phyloP scores from a whole-genome alignment of 192 early-diverging fungal genomes.

The Spizellomyces punctatus region DNA sequence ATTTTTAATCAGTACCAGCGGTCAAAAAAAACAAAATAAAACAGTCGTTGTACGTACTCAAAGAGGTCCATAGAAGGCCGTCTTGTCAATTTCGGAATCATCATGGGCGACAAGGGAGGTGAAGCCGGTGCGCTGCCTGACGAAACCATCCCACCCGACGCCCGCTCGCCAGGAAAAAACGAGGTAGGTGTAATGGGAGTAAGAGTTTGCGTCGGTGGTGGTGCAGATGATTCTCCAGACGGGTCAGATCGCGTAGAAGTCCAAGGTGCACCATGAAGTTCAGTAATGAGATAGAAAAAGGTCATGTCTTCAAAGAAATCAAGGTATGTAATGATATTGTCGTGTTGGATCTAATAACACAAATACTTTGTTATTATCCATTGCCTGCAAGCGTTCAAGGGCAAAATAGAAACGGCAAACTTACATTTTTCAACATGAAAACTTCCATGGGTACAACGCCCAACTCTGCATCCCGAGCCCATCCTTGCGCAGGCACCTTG shows the following conservation, averaged over 20 bases:
- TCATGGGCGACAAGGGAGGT: constrained; percentile 26
- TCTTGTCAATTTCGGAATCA: constrained; percentile 20
- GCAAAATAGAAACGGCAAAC: constrained; percentile 7
- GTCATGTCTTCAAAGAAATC: constrained; percentile 50
- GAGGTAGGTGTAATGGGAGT: constrained; percentile 10
- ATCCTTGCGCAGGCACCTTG: constrained; percentile 34
- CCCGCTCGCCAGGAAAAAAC: background rate
- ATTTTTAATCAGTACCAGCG: too few relatives aligned
- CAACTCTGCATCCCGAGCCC: constrained; percentile 40
- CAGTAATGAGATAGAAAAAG: constrained; percentile 53
- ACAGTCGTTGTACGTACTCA: constrained; percentile 10
- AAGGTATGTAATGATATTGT: constrained; percentile 46
- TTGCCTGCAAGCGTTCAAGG: background rate
- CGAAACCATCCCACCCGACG: constrained; percentile 4
- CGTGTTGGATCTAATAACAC: constrained; percentile 41
- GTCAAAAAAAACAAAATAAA: too few relatives aligned
- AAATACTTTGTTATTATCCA: background rate
- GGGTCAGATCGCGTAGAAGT: constrained; percentile 1
- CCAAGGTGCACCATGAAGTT: constrained; percentile 53
- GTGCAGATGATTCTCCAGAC: background rate
- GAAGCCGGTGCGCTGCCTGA: constrained; percentile 4
- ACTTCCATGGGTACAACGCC: constrained; percentile 49
- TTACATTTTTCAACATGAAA: constrained; percentile 48
- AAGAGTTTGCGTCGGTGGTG: background rate
- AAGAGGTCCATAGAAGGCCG: constrained; percentile 51